Conservation (phyloP, 306 rosid species). For the Prunus mume region DNA sequence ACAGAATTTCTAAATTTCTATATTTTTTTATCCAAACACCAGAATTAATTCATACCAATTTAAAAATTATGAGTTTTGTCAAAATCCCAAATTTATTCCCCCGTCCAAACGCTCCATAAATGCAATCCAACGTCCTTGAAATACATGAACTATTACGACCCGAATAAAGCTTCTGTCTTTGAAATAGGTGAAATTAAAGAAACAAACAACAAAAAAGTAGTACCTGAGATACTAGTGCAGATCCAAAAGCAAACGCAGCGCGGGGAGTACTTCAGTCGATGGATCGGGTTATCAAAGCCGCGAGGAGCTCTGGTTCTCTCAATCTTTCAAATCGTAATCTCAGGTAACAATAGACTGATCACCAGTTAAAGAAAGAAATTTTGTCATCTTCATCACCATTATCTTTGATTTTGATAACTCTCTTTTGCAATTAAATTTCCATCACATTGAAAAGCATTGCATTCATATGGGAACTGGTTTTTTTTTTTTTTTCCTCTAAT, state of each 20-base stretch:
- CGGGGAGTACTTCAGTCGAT: constrained; percentile 23
- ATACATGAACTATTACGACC: too few species aligned
- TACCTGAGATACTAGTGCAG: background rate
- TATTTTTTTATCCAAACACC: too few species aligned
- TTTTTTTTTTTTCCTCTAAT: background rate
- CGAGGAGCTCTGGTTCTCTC: constrained; percentile 89
- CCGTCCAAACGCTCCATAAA: too few species aligned
- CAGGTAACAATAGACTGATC: constrained; percentile 30
- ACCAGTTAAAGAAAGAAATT: background rate
- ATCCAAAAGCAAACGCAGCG: constrained; percentile 17
- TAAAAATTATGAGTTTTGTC: too few species aligned
- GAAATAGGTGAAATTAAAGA: too few species aligned
- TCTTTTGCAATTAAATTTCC: background rate
- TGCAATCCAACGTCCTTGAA: too few species aligned
- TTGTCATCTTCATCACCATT: background rate
- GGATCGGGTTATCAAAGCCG: constrained; percentile 87
- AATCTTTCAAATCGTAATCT: constrained; percentile 94
- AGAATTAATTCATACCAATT: too few species aligned
- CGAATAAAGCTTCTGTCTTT: too few species aligned
- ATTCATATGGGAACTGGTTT: background rate
- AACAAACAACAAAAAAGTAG: background rate
- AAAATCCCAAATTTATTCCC: too few species aligned
- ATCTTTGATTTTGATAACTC: background rate
- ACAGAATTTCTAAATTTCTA: too few species aligned
- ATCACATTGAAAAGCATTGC: background rate